phyloP scores from a whole-genome alignment of 768 basidiomycete genomes.

The Collybia nuda region DNA sequence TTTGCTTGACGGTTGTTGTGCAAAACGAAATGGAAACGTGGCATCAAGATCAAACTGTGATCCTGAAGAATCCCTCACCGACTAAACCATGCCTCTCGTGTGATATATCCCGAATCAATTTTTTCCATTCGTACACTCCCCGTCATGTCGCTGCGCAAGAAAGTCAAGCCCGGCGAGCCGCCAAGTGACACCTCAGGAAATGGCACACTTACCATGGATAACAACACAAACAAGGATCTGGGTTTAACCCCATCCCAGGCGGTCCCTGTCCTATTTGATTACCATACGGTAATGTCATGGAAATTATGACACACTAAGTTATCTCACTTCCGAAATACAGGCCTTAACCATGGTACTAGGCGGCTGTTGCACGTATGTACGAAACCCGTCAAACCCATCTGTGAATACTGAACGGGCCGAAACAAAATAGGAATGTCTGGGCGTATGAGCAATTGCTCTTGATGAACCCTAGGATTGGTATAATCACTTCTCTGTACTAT shows the following conservation, averaged over 20 bases:
- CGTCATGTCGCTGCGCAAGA: background rate
- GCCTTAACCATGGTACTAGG: slow-evolving; percentile 70
- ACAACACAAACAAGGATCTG: slow-evolving; percentile 14
- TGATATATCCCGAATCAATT: too few relatives aligned
- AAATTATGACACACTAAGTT: background rate
- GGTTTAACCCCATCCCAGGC: slow-evolving; percentile 28
- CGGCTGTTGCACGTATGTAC: slow-evolving; percentile 79
- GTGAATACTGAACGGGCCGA: background rate
- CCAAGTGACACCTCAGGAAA: background rate
- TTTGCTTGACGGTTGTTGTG: background rate
- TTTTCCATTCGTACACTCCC: too few relatives aligned
- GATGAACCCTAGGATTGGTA: background rate
- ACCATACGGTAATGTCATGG: slow-evolving; percentile 26
- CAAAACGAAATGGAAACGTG: background rate
- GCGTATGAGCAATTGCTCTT: slow-evolving; percentile 69
- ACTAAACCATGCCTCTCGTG: too few relatives aligned
- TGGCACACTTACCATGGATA: background rate
- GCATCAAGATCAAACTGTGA: too few relatives aligned
- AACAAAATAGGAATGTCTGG: slow-evolving; percentile 63
- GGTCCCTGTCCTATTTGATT: slow-evolving; percentile 37
- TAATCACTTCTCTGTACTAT: too few relatives aligned
- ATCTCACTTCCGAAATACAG: slow-evolving; percentile 12
- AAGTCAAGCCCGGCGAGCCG: background rate
- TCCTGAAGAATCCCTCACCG: too few relatives aligned
- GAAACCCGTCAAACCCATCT: background rate